phyloP scores from a whole-genome alignment of 345 rosid genomes.

The Adansonia digitata region DNA sequence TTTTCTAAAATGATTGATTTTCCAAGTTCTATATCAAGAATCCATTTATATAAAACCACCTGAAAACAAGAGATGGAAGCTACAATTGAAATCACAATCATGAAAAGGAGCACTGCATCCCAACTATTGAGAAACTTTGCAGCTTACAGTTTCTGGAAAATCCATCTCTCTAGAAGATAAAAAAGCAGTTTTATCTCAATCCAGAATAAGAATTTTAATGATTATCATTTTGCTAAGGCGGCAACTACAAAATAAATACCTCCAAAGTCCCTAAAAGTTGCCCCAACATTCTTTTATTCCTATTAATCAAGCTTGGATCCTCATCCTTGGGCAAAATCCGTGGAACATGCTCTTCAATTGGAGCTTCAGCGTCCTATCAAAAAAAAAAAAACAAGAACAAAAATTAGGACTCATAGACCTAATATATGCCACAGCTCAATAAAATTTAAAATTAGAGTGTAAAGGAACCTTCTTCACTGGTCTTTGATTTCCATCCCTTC shows the following conservation, averaged over 20 bases:
- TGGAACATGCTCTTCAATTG: constrained; percentile 60
- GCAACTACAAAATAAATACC: constrained; percentile 38
- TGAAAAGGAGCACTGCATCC: neutral
- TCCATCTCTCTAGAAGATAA: neutral
- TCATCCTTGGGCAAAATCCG: constrained; percentile 86
- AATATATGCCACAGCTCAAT: neutral
- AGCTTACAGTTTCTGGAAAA: neutral
- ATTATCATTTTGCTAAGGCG: neutral
- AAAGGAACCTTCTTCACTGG: constrained; percentile 39
- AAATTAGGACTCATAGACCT: neutral
- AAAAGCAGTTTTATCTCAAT: neutral
- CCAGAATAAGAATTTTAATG: neutral
- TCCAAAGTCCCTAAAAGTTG: constrained; percentile 95
- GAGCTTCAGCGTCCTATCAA: constrained; percentile 56
- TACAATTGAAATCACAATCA: neutral
- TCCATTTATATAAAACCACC: neutral
- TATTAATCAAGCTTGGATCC: constrained; percentile 83
- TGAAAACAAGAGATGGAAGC: neutral
- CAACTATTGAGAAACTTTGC: neutral
- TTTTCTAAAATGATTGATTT: neutral
- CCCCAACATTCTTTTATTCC: constrained; percentile 95
- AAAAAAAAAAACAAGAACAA: constrained; percentile 9
- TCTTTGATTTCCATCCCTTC: constrained; percentile 58
- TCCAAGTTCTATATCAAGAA: neutral
- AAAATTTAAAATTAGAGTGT: neutral